Base-by-base conservation (phyloP, 2,329 filamentous ascomycete species). In the Colletotrichum cuscutae region DNA sequence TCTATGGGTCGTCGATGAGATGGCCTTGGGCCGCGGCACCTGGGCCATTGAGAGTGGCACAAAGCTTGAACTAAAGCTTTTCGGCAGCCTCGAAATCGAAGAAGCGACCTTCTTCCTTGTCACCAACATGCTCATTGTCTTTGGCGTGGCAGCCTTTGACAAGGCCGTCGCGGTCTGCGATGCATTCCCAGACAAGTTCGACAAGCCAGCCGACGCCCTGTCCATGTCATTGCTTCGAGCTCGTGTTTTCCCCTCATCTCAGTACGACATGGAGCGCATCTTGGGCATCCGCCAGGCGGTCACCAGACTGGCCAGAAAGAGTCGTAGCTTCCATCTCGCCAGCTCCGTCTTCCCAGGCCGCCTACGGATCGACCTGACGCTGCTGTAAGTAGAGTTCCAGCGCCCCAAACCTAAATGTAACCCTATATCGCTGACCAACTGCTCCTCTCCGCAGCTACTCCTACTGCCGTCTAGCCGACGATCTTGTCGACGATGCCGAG, bases 21-120 rank as follows among this genome's bases (percentile, higher is more conserved):
- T 93, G 32, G 91, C 92, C 1, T 79, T 95, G 63, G 87, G 87
- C 53, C 84, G 91, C 49, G 93, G 93, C 8, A 94, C 92, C 0
- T 95, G 93, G 93, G 87, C 90, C 1, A 94, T 95, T 62, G 89
- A 89, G 73, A 83, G 85, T 5, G 90, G 89, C 0, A 95, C 92
- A 0, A 94, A 94, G 77, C 86, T 93, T 12, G 90, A 88, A 0
- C 77, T 89, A 52, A 86, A 90, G 60, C 75, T 94, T 0, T 94
- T 91, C 87, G 87, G 89, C 2, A 87, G 87, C 7, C 81, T 95
- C 35, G 93, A 95, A 63, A 85, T 94, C 24, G 93, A 95, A 81
- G 93, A 95, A 79, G 92, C 92, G 0, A 76, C 92, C 8, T 95
- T 95, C 84, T 95, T 95, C 80, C 83, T 94, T 4, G 81, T 89